Evolutionary conservation across 768 basidiomycete genomes (phyloP).

Genomic region (Tubosaeta brunneosetosa): DNA sequence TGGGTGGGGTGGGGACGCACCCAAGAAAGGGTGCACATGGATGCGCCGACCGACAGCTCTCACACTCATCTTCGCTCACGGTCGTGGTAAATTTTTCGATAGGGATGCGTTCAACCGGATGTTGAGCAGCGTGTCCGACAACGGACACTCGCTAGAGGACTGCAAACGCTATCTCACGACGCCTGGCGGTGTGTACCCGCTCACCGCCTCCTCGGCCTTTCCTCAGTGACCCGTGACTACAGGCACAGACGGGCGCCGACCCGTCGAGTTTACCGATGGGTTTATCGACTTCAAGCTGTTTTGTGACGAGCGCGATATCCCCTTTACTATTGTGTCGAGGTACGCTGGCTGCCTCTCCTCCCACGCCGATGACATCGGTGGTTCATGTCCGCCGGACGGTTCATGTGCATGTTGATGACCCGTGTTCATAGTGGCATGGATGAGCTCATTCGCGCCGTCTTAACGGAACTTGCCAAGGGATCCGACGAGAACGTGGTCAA

Average conservation of each 20-base stretch:
- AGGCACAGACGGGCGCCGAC: conserved; percentile 11
- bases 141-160: conserved; percentile 78
- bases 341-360: conserved; percentile 26
- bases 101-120: conserved; percentile 88
- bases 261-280: conserved; percentile 36
- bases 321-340: conserved; percentile 93
- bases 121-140: conserved; percentile 71
- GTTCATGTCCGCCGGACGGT: neutral
- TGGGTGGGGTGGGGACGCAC: neutral
- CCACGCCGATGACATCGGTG: conserved; percentile 6
- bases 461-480: conserved; percentile 65
- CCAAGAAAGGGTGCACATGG: neutral
- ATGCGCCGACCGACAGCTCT: neutral
- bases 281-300: conserved; percentile 86
- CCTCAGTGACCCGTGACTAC: neutral
- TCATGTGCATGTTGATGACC: conserved; percentile 3
- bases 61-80: conserved; percentile 14
- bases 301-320: conserved; percentile 77
- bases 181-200: conserved; percentile 43
- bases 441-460: conserved; percentile 86
- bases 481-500: conserved; percentile 52
- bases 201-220: neutral
- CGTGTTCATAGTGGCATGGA: conserved; percentile 71
- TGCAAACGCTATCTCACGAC: conserved; percentile 73
- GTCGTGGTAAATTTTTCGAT: conserved; percentile 12